Evolutionary conservation across 1,139 yeast species (phyloP), one percentile per base, ranked within the genome.

Genomic region (Suhomyces bolitotheri): DNA sequence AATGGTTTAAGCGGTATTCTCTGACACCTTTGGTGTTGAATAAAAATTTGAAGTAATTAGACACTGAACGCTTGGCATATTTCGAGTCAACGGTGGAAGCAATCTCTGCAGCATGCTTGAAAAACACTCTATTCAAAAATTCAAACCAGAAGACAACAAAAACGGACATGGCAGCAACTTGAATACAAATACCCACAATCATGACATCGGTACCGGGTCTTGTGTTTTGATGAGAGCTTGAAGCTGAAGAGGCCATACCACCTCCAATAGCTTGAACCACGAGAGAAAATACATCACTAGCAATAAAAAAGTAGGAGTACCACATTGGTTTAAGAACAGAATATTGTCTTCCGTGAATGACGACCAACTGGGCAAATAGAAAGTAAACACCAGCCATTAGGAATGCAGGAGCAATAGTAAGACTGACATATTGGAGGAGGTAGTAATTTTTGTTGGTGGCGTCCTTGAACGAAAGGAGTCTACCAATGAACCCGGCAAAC

Each of bases 301-400:
- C 62, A 25, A 85, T 78, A 54, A 85, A 86, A 20, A 83, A 66
- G 49, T 80, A 77, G 0, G 89, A 75, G 57, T 88, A 89, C 58
- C 76, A 72, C 79, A 84, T 78, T 3, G 97, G 96, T 46, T 73
- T 76, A 40, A 89, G 58, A 0, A 74, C 53, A 1, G 94, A 78
- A 49, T 65, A 80, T 27, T 69, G 58, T 33, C 76, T 65, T 5
- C 95, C 95, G 56, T 78, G 84, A 6, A 86, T 66, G 34, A 83
- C 78, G 29, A 84, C 78, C 44, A 84, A 49, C 57, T 86, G 88
- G 4, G 89, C 94, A 50, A 88, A 70, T 34, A 82, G 62, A 51
- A 78, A 85, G 60, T 89, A 89, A 7, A 89, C 70, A 4, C 95
- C 96, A 4, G 85, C 97, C 89, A 87, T 85, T 36, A 86, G 71